Evolutionary conservation across 1,284 basidiomycete genomes (phyloP), one percentile per base, ranked within the genome.

Genomic region (Wallemia ichthyophaga): DNA sequence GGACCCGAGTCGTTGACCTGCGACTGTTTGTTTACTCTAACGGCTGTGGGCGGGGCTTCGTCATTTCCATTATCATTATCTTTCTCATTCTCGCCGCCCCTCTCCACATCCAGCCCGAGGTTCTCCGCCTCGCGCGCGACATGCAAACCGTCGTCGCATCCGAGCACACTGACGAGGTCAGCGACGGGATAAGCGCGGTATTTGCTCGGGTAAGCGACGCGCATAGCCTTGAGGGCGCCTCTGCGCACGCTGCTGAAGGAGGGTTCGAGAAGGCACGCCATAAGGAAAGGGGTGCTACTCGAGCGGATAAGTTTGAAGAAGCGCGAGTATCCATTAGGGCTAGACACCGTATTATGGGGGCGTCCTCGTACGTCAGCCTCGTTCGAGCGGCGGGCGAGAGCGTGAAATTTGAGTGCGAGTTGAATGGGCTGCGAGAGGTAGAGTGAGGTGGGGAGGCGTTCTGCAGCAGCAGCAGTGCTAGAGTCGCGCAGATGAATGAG

Each of bases 401-500:
- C 71, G 2, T 86, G 82, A 63, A 96, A 82, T 25, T 78, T 75
- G 25, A 86, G 82, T 0, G 85, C 86, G 31, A 84, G 74, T 66
- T 84, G 79, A 63, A 92, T 82, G 19, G 83, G 76, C 0, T 84
- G 81, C 64, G 88, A 76, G 15, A 73, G 70, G 59, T 79, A 76
- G 63, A 96, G 80, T 53, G 75, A 67, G 1, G 73, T 69, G 0
- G 89, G 85, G n/a, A 94, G 78, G 59, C 81, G 76, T 63, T 91
- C 72, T 3, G 70, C 72, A 53, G 72, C 70, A 57, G 88, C 70
- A 73, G 82, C 59, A 75, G 84, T 72, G 78, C 87, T 71, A 66
- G 80, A 71, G 78, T 91, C 84, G 33, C 86, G 80, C 48, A 94
- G 82, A 66, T 94, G 87, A 37, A 86, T 82, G 32, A 96, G 77